These are phyloP conservation scores for Trichosporon inkin DNA, from an alignment of 1,284 basidiomycete species.

Conservation along the genomic window DNA sequence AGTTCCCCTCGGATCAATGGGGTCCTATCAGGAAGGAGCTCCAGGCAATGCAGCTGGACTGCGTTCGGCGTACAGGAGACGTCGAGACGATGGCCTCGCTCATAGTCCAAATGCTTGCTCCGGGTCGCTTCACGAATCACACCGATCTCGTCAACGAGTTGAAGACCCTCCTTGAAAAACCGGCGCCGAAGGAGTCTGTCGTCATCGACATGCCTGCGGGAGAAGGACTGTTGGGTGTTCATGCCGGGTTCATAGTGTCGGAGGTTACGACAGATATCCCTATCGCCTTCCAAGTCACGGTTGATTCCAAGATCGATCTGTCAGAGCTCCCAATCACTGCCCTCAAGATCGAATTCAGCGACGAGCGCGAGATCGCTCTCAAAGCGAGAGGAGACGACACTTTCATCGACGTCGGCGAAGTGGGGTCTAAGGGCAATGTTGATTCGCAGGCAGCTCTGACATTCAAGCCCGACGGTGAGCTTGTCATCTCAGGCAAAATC, in stretches of 20 bases:
- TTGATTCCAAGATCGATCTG: conserved; percentile 46
- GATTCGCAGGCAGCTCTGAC: conserved; percentile 18
- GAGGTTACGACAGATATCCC: conserved; percentile 60
- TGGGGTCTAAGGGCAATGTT: neutral
- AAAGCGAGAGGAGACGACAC: neutral
- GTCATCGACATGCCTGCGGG: conserved; percentile 63
- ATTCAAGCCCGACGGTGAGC: conserved; percentile 19
- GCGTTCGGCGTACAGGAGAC: conserved; percentile 68
- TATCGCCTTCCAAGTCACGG: conserved; percentile 64
- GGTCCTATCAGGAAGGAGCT: conserved; percentile 64
- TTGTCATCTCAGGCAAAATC: conserved; percentile 28
- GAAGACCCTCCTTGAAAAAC: conserved; percentile 64
- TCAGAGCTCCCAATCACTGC: conserved; percentile 35
- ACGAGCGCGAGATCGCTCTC: conserved; percentile 36
- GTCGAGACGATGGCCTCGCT: conserved; percentile 68
- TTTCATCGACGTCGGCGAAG: conserved; percentile 12
- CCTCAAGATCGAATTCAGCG: conserved; percentile 39
- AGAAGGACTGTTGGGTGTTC: conserved; percentile 60
- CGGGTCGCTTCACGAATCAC: conserved; percentile 36
- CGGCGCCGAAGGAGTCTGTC: conserved; percentile 57
- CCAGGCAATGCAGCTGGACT: conserved; percentile 70
- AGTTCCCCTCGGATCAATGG: conserved; percentile 79
- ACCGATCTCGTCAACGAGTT: conserved; percentile 59
- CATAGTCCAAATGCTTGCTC: conserved; percentile 72
- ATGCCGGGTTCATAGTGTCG: conserved; percentile 64